Base-by-base conservation (phyloP, 768 basidiomycete genomes). In the Mrakia blollopis region DNA sequence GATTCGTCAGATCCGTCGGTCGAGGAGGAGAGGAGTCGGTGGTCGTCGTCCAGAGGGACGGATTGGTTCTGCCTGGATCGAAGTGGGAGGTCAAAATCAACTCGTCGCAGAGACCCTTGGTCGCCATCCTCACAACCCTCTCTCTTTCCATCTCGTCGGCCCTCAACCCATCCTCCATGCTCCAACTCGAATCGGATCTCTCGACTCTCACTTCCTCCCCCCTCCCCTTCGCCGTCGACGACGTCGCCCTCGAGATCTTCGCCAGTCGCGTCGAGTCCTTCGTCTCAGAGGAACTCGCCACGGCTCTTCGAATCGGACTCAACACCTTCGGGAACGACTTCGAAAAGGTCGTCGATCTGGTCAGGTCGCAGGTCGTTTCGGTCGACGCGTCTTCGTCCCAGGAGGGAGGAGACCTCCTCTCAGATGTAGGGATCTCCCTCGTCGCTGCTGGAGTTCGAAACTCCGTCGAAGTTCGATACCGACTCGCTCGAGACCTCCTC, bases 11-110 rank as follows among this genome's bases (percentile, higher is more conserved):
- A 35, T 79, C 80, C 5, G 71, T 77, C 0, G 30, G 79, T 4
- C n/a, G 75, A 41, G 61, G 79, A 35, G 73, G 79, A 39, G 82
- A 82, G 23, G 80, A 80, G 67, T 87, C 87, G 44, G 83, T 91
- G 39, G 82, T 92, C 71, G 83, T 93, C 32, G 84, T 92, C 21
- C 91, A 93, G 83, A 87, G 93, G 76, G 93, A 95, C 82, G 89
- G 92, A 35, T 86, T 91, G 14, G 89, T 90, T 4, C 83, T 85
- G 9, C 82, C 92, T 37, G 88, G 89, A 11, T 83, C 82, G 54
- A 90, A 92, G 54, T 57, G 47, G 35, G 52, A 52, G 9, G 71
- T 72, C 71, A 50, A 72, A 28, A 32, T 60, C 50, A 37, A 32
- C n/a, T n/a, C 52, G 10, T 72, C 52, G 21, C 72, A 79, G 41